A percentile compares a stretch with the other conserved stretches of the same genome.
Evolutionary conservation across 2,329 filamentous ascomycete species (phyloP).

Genomic region (Aureobasidium vineae): DNA sequence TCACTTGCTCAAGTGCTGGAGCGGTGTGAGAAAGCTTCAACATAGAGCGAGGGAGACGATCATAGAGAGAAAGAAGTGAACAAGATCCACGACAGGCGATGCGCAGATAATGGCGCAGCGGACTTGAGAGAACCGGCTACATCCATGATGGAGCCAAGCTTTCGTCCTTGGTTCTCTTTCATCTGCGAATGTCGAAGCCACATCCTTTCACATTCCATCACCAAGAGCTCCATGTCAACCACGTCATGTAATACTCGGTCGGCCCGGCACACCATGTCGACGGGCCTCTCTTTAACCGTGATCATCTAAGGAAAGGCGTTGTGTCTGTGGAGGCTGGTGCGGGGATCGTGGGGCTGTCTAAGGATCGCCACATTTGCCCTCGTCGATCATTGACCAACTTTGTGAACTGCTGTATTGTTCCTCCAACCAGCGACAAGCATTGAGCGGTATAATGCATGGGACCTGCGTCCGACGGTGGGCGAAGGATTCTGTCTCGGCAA

Average conservation of each 20-base stretch:
- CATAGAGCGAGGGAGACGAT: too few relatives aligned
- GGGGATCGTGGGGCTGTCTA: slow-evolving; percentile 5
- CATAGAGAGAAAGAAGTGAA: neutral
- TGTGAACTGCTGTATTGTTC: neutral
- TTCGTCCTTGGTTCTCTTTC: neutral
- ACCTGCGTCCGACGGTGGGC: neutral
- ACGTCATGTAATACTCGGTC: slow-evolving; percentile 6
- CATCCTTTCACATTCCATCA: too few relatives aligned
- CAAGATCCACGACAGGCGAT: neutral
- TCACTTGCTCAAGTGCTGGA: neutral
- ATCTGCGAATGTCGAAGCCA: neutral
- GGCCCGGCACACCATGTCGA: slow-evolving; percentile 9
- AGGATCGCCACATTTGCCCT: neutral
- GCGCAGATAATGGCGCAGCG: neutral
- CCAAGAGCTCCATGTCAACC: too few relatives aligned
- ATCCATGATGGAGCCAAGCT: slow-evolving; percentile 11
- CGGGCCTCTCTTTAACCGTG: slow-evolving; percentile 7
- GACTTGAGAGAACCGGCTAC: neutral
- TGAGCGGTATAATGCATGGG: neutral
- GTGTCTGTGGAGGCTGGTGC: slow-evolving; percentile 15
- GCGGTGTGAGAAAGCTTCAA: too few relatives aligned
- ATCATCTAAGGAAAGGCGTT: neutral
- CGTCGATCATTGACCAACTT: slow-evolving; percentile 14
- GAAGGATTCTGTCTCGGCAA: slow-evolving; percentile 3
- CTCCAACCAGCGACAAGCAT: slow-evolving; percentile 22